Evolutionary conservation across 805 yeast genomes (phyloP).

Genomic region (Zygotorulaspora danielsina): DNA sequence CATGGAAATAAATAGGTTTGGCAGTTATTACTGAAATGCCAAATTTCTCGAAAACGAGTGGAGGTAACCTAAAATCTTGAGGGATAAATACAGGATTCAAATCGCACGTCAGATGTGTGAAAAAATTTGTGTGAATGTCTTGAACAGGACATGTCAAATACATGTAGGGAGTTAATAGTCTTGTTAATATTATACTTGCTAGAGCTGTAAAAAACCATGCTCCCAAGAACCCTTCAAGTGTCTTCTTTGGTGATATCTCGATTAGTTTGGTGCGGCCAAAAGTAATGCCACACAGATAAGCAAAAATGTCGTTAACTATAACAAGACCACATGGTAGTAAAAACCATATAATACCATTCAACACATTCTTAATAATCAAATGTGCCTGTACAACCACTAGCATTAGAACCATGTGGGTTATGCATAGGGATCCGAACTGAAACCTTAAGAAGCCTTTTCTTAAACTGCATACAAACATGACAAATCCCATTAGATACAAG

Average conservation of each 20-base stretch:
- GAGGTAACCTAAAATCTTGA: slow-evolving; percentile 72
- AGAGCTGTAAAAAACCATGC: slow-evolving; percentile 93
- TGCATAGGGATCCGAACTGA: slow-evolving; percentile 90
- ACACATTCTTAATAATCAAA: slow-evolving; percentile 80
- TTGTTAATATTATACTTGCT: slow-evolving; percentile 64
- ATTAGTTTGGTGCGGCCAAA: slow-evolving; percentile 91
- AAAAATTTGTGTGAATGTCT: slow-evolving; percentile 56
- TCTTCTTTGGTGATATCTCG: slow-evolving; percentile 92
- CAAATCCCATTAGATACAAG: slow-evolving; percentile 80
- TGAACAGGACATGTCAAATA: slow-evolving; percentile 87
- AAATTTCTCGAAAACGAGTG: slow-evolving; percentile 49
- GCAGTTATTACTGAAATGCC: slow-evolving; percentile 51
- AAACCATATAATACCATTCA: slow-evolving; percentile 93
- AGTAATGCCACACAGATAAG: slow-evolving; percentile 94
- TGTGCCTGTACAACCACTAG: slow-evolving; percentile 93
- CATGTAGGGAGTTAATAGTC: slow-evolving; percentile 56
- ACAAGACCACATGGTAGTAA: slow-evolving; percentile 87
- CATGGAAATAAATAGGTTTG: slow-evolving; percentile 89
- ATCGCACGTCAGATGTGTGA: slow-evolving; percentile 65
- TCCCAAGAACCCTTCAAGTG: slow-evolving; percentile 95
- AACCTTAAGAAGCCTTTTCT: slow-evolving; percentile 85
- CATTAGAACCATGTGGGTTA: slow-evolving; percentile 88
- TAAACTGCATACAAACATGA: slow-evolving; percentile 82
- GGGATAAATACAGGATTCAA: slow-evolving; percentile 87
- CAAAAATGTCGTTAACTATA: slow-evolving; percentile 91